Conservation (phyloP, 805 yeast species). For the Citeromyces nyonsensis region DNA sequence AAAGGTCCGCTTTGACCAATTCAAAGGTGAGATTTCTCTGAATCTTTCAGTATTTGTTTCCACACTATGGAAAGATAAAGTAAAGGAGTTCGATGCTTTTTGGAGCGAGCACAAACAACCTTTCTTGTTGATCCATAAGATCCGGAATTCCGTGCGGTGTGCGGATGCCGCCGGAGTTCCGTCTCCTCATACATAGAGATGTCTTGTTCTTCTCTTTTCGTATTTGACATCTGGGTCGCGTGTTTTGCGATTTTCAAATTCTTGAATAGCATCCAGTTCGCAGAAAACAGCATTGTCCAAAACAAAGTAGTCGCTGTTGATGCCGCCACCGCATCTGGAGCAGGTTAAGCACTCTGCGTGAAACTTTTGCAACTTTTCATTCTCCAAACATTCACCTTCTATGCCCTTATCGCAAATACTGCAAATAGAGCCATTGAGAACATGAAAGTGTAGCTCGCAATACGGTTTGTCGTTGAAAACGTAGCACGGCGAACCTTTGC, state of each 20-base stretch:
- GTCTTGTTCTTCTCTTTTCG: slow-evolving; percentile 15
- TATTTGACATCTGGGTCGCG: slow-evolving; percentile 5
- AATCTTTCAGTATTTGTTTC: too few species aligned
- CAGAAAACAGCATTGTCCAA: slow-evolving; percentile 33
- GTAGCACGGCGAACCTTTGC: slow-evolving; percentile 47
- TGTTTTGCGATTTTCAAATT: too few species aligned
- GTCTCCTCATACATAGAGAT: slow-evolving; percentile 10
- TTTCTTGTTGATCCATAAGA: too few species aligned
- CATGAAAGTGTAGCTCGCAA: slow-evolving; percentile 69
- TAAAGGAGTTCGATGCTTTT: background rate
- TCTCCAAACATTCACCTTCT: slow-evolving; percentile 84
- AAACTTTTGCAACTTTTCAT: slow-evolving; percentile 54
- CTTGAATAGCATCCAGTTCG: slow-evolving; percentile 19
- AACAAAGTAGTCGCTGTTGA: slow-evolving; percentile 39
- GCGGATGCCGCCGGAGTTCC: too few species aligned
- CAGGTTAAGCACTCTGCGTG: slow-evolving; percentile 67
- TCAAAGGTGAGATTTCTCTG: too few species aligned
- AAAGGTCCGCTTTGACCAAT: background rate
- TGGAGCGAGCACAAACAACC: too few species aligned
- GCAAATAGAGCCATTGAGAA: slow-evolving; percentile 63
- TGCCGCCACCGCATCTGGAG: slow-evolving; percentile 33
- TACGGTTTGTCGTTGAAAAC: slow-evolving; percentile 69
- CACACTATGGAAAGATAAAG: background rate
- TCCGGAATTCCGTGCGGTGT: too few species aligned
- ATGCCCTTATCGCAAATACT: slow-evolving; percentile 57